phyloP scores from a whole-genome alignment of 2,329 filamentous ascomycete genomes.

The Didymellaceae sp. region DNA sequence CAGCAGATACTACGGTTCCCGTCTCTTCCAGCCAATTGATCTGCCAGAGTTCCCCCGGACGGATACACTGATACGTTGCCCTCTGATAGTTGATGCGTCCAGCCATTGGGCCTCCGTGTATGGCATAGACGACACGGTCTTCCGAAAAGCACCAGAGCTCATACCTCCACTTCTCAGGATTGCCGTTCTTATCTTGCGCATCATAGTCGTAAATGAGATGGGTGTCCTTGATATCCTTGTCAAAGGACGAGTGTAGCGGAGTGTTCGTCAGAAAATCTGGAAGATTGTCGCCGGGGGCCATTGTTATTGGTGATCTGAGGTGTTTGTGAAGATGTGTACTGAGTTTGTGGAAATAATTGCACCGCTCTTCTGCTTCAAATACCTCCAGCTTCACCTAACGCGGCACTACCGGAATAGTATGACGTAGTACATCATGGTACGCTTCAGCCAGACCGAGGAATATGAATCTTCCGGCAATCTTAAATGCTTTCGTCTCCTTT shows the following conservation, averaged over 20 bases:
- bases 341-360: not conserved
- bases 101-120: constrained; percentile 64
- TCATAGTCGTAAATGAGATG: constrained; percentile 66
- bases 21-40: constrained; percentile 68
- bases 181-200: constrained; percentile 55
- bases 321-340: not conserved
- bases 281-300: constrained; percentile 33
- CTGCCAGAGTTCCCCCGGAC: constrained; percentile 65
- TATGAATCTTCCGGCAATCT: not conserved
- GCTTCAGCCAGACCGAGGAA: not conserved
- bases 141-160: constrained; percentile 68
- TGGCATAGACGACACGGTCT: constrained; percentile 62
- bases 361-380: not conserved
- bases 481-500: not conserved
- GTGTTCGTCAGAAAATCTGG: constrained; percentile 40
- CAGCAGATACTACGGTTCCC: constrained; percentile 62
- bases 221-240: constrained; percentile 60
- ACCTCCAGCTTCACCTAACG: constrained; percentile 6
- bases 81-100: constrained; percentile 60
- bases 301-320: not conserved
- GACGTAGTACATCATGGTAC: constrained; percentile 17
- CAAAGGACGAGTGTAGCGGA: constrained; percentile 47
- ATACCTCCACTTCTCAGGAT: constrained; percentile 66
- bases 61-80: constrained; percentile 63
- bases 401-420: constrained; percentile 13